Base-by-base conservation (phyloP, 75 land plant genomes). In the Pinus albicaulis region DNA sequence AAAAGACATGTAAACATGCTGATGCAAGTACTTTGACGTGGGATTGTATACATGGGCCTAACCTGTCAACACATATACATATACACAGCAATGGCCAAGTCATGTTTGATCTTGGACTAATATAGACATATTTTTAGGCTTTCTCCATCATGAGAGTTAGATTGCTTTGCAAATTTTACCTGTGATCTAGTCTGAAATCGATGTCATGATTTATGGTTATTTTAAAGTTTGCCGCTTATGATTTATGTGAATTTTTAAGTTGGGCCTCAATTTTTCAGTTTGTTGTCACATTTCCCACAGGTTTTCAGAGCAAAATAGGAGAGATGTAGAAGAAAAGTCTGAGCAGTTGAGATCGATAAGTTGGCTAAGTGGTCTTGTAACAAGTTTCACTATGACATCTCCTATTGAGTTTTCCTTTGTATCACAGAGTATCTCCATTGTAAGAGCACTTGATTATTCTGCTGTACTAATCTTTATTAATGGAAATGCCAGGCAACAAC, bases 311-410 rank as follows among this genome's bases (percentile, higher is more conserved):
- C 74, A 60, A n/a, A 82, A 82, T 75, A 82, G 83, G 57, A 58
- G 83, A 78, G 83, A 82, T 72, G 83, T 82, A 52, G 83, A 82
- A 55, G 83, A 82, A 73, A 82, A 82, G 75, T 81, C 83, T 17
- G 83, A 82, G 69, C 83, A 82, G 59, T 62, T 82, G 15, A 73
- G 83, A 56, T 78, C 81, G 22, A 60, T 82, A 56, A 82, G 83
- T 71, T 82, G 83, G 83, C 71, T 82, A 23, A 82, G 81, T 34
- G 83, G 83, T 22, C 71, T 82, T 17, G 61, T 82, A 19, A 82
- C 83, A 71, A 82, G 83, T 75, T 82, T 82, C 56, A 78, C 83
- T 16, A 82, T 82, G 83, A 82, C 83, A 22, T 66, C 83, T 31
- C 83, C 83, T 26, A 71, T 82, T 6, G 83, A 82, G 76, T 82